Evolutionary conservation across 2,329 filamentous ascomycete genomes (phyloP).

Genomic region (Talaromyces pinophilus): DNA sequence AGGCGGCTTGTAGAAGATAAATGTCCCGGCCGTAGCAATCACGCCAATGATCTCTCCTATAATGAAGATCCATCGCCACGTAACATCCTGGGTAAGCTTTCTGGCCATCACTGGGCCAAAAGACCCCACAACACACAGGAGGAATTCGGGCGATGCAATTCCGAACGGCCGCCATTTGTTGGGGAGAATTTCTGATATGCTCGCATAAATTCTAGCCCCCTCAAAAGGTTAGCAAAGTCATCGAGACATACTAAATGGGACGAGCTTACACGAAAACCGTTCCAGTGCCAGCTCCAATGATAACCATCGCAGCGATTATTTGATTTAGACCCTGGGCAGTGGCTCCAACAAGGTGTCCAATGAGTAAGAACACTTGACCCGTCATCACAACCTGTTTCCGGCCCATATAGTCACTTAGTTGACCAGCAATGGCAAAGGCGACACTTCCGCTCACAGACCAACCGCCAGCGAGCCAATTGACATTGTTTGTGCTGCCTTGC

Average conservation of each 20-base stretch:
- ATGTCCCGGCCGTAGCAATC: neutral
- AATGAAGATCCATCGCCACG: constrained; percentile 14
- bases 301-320: neutral
- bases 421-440: constrained; percentile 14
- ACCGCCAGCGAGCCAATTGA: neutral
- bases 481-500: neutral
- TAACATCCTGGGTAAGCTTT: neutral
- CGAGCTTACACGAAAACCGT: neutral
- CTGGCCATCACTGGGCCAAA: constrained; percentile 1
- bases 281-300: neutral
- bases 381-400: neutral
- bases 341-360: neutral
- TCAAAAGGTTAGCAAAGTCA: neutral
- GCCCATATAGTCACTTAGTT: constrained; percentile 15
- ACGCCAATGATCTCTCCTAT: constrained; percentile 3
- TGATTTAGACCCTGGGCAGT: neutral
- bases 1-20: constrained; percentile 14
- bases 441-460: constrained; percentile 10
- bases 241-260: neutral
- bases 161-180: neutral
- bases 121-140: neutral
- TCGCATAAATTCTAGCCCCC: neutral
- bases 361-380: neutral
- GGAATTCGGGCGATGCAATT: neutral
- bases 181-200: neutral